Evolutionary conservation across 2,329 filamentous ascomycete genomes (phyloP), one percentile per base, ranked within the genome.

Genomic region (Botrytis byssoidea): DNA sequence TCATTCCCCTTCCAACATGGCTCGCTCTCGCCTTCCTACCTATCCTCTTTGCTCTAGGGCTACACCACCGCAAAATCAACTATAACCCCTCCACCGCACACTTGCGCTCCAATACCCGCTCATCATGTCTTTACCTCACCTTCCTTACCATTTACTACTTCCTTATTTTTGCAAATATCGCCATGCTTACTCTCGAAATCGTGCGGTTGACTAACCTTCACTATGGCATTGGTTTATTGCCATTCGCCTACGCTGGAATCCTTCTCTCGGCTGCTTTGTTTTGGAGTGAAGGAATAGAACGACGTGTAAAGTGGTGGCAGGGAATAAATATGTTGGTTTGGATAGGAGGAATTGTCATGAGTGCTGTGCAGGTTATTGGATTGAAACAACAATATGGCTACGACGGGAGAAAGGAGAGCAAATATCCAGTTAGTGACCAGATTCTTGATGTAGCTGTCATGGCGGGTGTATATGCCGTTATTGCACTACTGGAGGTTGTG

Each of bases 1-100:
- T 83, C 55, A 76, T 82, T 55, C 81, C 82, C n/a, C 78, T 82
- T 59, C 80, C 81, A 18, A 79, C 77, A 6, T 83, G 79, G 80
- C 65, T 81, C 42, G 79, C 81, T 55, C 73, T 83, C 32, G 16
- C 75, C 37, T 61, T 78, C 60, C 74, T 82, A 46, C 75, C 79
- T 1, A 37, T 77, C 55, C 77, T 82, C 59, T 73, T 79, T 70
- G 46, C 75, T 25, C 57, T 77, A 46, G 74, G 75, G 46, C 48
- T 74, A 16, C 74, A 76, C 70, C 76, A 77, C 72, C 75, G 75
- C 22, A 76, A 75, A 59, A 55, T 40, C 40, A 73, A 78, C 61
- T 77, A 73, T 72, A 65, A 79, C 57, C 77, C 77, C 40, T 77
- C 77, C 16, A 79, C 78, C 37, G 67, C 76, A 10, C 73, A 79